Base-by-base conservation (phyloP, 192 early-diverging fungal genomes). In the Entrophospora sp. region DNA sequence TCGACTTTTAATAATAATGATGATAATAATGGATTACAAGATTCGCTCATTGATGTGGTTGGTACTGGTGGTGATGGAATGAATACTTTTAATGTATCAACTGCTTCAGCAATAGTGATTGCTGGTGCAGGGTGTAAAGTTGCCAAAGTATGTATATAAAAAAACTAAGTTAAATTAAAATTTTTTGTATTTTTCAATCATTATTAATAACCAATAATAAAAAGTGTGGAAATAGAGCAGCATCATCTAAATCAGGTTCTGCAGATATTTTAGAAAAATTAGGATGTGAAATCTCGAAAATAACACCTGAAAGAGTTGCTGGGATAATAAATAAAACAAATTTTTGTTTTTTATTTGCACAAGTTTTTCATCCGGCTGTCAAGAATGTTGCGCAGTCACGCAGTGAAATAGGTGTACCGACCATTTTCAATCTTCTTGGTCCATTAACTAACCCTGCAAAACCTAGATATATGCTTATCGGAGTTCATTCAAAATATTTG, bases 61-160 rank as follows among this genome's bases (percentile, higher is more conserved):
- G 96, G 96, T 4, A 98, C 96, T 1, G 96, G 96, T n/a, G 96
- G 96, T 8, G 96, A 98, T 77, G 95, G 95, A 14, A 90, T 93
- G 70, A 83, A 97, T 73, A 98, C 96, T 18, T 98, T 95, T 71
- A 98, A 98, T 69, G 94, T 97, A 13, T 91, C 88, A 1, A 98
- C 96, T 0, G 91, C 96, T 0, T 83, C 92, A 12, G 84, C 90
- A 34, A 84, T 98, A 36, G 89, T 98, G 0, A 90, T 90, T 12
- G 96, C 94, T 1, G 95, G 94, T 22, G 92, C 94, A 4, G 94
- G 95, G 16, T 81, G 83, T 59, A 81, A 79, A 64, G 86, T 98
- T 49, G 91, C 93, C 58, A 98, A 98, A 80, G 91, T 92, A 79
- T 52, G 49, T 31, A 20, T 31, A n/a, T 66, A 66, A 25, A 3